phyloP scores from a whole-genome alignment of 2,329 filamentous ascomycete species.

The Penicillium sp. region DNA sequence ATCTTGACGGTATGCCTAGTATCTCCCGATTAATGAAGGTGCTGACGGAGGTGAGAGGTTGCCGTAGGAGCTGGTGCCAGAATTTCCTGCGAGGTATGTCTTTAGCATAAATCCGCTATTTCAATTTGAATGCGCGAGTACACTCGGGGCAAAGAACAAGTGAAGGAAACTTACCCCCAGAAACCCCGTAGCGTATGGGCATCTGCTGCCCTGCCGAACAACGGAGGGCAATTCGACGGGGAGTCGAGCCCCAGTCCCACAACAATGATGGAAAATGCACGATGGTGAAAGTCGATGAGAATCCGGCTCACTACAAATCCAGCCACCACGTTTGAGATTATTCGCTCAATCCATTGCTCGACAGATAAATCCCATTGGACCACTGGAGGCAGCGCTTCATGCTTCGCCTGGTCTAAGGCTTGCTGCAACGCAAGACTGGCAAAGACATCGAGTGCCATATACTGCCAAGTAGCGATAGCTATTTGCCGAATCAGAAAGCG shows the following conservation, averaged over 20 bases:
- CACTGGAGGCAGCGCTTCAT: neutral
- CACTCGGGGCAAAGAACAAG: neutral
- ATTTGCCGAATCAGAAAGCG: conserved; percentile 21
- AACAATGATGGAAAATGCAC: conserved; percentile 17
- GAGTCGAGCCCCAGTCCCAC: conserved; percentile 14
- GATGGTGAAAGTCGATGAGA: conserved; percentile 19
- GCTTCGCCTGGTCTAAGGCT: neutral
- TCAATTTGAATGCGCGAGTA: neutral
- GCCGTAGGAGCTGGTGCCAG: conserved; percentile 29
- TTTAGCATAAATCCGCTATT: neutral
- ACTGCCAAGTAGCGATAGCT: conserved; percentile 20
- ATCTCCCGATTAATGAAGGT: conserved; percentile 18
- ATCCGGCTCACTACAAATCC: conserved; percentile 16
- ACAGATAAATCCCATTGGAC: conserved; percentile 5
- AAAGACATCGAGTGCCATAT: conserved; percentile 14
- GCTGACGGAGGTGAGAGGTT: conserved; percentile 19
- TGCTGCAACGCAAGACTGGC: neutral
- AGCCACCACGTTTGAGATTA: conserved; percentile 7
- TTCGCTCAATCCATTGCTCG: conserved; percentile 13
- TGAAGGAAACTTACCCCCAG: conserved; percentile 24
- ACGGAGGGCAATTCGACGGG: conserved; percentile 21
- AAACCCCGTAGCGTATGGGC: conserved; percentile 24
- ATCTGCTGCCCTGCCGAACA: conserved; percentile 23
- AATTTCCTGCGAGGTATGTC: conserved; percentile 18
- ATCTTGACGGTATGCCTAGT: conserved; percentile 17